Evolutionary conservation across 805 yeast genomes (phyloP).

Genomic region (Candida boidinii): DNA sequence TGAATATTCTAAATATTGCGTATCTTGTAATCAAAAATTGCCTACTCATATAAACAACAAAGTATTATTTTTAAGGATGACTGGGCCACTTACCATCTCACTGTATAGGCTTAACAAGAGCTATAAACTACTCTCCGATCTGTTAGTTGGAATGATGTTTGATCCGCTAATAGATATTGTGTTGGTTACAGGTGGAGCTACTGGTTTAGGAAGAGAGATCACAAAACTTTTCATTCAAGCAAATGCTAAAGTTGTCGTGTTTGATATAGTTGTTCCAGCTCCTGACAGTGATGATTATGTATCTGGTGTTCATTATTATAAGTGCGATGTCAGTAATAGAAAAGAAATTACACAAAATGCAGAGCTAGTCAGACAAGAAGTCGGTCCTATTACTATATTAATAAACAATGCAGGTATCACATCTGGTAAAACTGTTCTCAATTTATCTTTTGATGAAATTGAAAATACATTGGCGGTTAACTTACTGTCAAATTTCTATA

Average conservation of each 20-base stretch:
- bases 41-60: too few relatives aligned
- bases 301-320: conserved; percentile 41
- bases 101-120: conserved; percentile 19
- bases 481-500: conserved; percentile 58
- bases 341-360: conserved; percentile 34
- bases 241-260: conserved; percentile 49
- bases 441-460: conserved; percentile 49
- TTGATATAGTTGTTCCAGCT: conserved; percentile 47
- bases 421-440: conserved; percentile 46
- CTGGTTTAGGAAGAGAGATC: conserved; percentile 70
- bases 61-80: too few relatives aligned
- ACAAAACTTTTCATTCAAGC: conserved; percentile 34
- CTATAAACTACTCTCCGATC: conserved; percentile 25
- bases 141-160: conserved; percentile 41
- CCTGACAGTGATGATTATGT: conserved; percentile 20
- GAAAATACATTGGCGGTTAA: conserved; percentile 59
- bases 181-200: conserved; percentile 75
- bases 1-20: too few relatives aligned
- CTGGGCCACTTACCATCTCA: conserved; percentile 18
- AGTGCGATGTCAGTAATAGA: conserved; percentile 62
- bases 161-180: conserved; percentile 53
- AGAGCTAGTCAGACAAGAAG: conserved; percentile 29
- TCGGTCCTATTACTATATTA: conserved; percentile 58
- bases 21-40: too few relatives aligned
- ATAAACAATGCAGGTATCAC: conserved; percentile 84